A percentile compares a stretch with the other conserved stretches of the same genome.
Evolutionary conservation across 192 early-diverging fungal species (phyloP).

Genomic region (Glomus cerebriforme): DNA sequence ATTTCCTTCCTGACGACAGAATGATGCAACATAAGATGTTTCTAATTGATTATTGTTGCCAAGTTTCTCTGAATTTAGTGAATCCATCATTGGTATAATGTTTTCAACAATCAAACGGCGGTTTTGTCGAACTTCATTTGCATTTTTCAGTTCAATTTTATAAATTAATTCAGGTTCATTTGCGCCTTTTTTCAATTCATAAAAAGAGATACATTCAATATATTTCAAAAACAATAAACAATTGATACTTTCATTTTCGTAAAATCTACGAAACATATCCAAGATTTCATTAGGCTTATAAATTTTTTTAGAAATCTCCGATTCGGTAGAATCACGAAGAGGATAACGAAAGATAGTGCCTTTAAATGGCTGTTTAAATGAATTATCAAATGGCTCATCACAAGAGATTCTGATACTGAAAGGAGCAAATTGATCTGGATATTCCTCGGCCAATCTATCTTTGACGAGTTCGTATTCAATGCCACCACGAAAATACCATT

Average conservation of each 20-base stretch:
- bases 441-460: not conserved
- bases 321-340: slow-evolving; percentile 36
- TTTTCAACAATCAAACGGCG: not conserved
- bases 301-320: slow-evolving; percentile 30
- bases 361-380: slow-evolving; percentile 34
- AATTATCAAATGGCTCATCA: not conserved
- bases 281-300: slow-evolving; percentile 34
- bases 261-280: slow-evolving; percentile 35
- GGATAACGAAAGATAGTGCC: slow-evolving; percentile 48
- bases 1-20: not conserved
- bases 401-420: slow-evolving; percentile 5
- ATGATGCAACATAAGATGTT: slow-evolving; percentile 12
- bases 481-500: slow-evolving; percentile 32
- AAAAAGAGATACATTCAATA: not conserved
- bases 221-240: slow-evolving; percentile 36
- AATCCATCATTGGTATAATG: not conserved
- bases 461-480: slow-evolving; percentile 25
- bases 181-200: not conserved
- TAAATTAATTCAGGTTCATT: not conserved
- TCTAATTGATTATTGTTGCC: not conserved
- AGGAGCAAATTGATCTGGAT: slow-evolving; percentile 37
- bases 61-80: slow-evolving; percentile 7
- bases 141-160: not conserved
- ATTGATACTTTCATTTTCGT: slow-evolving; percentile 34
- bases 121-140: not conserved